Base-by-base conservation (phyloP, 2,329 filamentous ascomycete species). In the Trichoderma citrinoviride region DNA sequence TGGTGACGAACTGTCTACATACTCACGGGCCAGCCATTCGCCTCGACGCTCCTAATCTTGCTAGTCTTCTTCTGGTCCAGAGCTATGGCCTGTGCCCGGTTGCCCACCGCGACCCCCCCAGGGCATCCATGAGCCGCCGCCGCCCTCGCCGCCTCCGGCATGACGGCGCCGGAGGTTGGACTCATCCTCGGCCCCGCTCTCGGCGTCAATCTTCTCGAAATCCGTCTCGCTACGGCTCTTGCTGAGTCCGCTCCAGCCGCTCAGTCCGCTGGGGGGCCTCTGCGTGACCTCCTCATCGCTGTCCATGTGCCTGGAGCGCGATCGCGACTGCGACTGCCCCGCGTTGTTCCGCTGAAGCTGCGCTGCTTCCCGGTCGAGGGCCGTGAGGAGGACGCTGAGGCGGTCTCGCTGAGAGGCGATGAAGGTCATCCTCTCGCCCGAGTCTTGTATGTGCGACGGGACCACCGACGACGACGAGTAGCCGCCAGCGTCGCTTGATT, bases 191-290 rank as follows among this genome's bases (percentile, higher is more conserved):
- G 79, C 80, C 10, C 83, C 83, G 71, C 87, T 89, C 73, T 93
- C 90, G 40, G 88, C 87, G 67, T 95, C 90, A 70, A 96, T 91
- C 75, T 92, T 91, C 73, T 96, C 93, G 73, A 97, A 97, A 71
- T 96, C 94, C 21, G 85, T 86, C 74, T 97, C 93, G 75, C 91
- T 96, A 68, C 88, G 87, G 73, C 91, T 94, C 79, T 94, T 94
- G 71, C 86, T 89, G 71, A 96, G 78, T 3, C 81, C 86, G 67
- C 83, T 84, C 71, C 77, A 77, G 57, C 76, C 75, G 69, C 81
- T 82, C 53, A 81, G 75, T n/a, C 82, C 80, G 75, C 80, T 80
- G 66, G 80, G 75, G 33, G 78, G 80, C 58, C 82, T 77, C 67
- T 81, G 76, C 3, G 75, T 71, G 21, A 72, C 70, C 17, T 75